Percentiles rank a stretch among this genome's conserved stretches.
Conservation (phyloP, 352 stramenopile genomes). For the Globisporangium camurandrum region DNA sequence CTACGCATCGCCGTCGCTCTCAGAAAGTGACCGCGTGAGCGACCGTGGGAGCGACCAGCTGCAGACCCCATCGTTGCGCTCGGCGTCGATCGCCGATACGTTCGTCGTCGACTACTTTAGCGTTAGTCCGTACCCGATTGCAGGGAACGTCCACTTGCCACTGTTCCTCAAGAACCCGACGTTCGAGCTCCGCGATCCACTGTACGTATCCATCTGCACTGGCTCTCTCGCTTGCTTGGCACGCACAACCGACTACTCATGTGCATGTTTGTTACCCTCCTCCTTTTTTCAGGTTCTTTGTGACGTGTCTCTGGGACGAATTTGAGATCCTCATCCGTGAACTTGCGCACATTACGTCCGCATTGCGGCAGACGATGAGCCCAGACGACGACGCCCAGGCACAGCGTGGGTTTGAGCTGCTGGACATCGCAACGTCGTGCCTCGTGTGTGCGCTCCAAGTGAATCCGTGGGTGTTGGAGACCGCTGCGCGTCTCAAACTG, state of each 20-base stretch:
- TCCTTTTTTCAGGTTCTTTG: slow-evolving; percentile 80
- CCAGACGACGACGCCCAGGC: slow-evolving; percentile 57
- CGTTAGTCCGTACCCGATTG: slow-evolving; percentile 60
- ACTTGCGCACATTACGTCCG: slow-evolving; percentile 56
- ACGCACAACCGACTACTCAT: no score
- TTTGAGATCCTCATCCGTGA: slow-evolving; percentile 69
- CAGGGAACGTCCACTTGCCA: slow-evolving; percentile 88
- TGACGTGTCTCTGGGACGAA: slow-evolving; percentile 69
- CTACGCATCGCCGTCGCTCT: slow-evolving; percentile 45
- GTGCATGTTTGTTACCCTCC: no score
- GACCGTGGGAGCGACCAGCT: slow-evolving; percentile 12
- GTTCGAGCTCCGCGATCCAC: slow-evolving; percentile 87
- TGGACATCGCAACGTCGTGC: slow-evolving; percentile 73
- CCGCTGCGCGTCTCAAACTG: slow-evolving; percentile 45
- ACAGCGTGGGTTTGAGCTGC: slow-evolving; percentile 53
- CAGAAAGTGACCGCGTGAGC: slow-evolving; percentile 14
- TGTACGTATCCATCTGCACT: slow-evolving; percentile 51
- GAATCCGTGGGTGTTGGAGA: slow-evolving; percentile 53
- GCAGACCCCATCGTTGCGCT: slow-evolving; percentile 11
- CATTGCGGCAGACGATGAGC: slow-evolving; percentile 51
- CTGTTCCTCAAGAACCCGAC: slow-evolving; percentile 92
- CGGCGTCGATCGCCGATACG: slow-evolving; percentile 26
- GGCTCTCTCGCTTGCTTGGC: neutral
- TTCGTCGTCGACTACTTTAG: slow-evolving; percentile 71
- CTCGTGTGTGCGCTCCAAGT: slow-evolving; percentile 71